Evolutionary conservation across 1,284 basidiomycete genomes (phyloP), one percentile per base, ranked within the genome.

Genomic region (Entoloma clypeatum): DNA sequence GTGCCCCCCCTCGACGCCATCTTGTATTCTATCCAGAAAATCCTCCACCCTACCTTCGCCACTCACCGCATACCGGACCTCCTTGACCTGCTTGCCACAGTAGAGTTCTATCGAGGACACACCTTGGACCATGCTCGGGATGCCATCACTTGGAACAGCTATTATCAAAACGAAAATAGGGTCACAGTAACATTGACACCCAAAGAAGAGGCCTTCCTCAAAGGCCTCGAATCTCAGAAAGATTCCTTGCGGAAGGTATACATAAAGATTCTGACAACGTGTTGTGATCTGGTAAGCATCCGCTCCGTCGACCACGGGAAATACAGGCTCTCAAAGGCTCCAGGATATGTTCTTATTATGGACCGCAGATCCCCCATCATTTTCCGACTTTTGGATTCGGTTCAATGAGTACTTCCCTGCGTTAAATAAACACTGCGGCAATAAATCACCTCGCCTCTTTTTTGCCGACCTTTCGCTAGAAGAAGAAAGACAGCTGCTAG

Each of bases 381-480:
- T 65, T 42, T 50, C 55, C 39, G 50, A 58, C 13, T 60, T 71
- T n/a, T 52, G 59, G 43, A 49, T 60, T 35, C 60, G 58, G 4
- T 63, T 73, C 41, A 64, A 69, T 18, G 61, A 71, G 47, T 69
- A 72, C 49, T 67, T 72, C 42, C 66, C 65, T 4, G 59, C 58
- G 11, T 56, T 64, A 7, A 51, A 63, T 9, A 39, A 52, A n/a
- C 48, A 48, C 11, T 32, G 40, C 3, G 19, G 49, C 10, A 28
- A 28, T 19, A 44, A 54, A 7, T 61, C 63, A 2, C 50, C 56
- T 14, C 46, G 56, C 19, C 51, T 58, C 13, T 62, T 65, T 29
- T 61, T 64, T 26, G 33, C 41, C 9, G 55, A 55, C 41, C 58
- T 71, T 16, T 58, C 57, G 4, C 45, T 54, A 4, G 50, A 55